Conservation (phyloP, 306 rosid species). For the Spatholobus suberectus region DNA sequence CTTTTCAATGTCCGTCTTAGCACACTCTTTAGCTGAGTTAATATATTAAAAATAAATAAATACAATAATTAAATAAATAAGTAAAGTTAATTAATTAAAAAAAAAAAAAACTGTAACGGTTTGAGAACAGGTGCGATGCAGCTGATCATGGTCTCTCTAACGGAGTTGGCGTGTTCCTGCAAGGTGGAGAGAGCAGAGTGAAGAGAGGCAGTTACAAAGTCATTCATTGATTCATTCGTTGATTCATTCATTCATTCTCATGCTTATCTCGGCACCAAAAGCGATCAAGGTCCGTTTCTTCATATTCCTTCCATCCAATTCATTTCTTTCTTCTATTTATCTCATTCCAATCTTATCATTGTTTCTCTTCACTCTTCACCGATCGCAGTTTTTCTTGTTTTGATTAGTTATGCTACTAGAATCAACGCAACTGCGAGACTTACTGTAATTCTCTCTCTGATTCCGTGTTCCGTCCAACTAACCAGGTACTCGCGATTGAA, state of each 20-base stretch:
- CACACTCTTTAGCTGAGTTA: too few species aligned
- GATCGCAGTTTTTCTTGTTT: too few species aligned
- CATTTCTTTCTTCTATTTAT: not conserved
- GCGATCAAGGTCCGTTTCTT: slow-evolving; percentile 55
- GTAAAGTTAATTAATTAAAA: too few species aligned
- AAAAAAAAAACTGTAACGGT: not conserved
- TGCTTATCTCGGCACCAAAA: not conserved
- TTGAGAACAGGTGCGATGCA: slow-evolving; percentile 43
- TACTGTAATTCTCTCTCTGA: too few species aligned
- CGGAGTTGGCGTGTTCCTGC: slow-evolving; percentile 56
- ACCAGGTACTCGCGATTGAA: slow-evolving; percentile 32
- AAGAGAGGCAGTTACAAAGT: slow-evolving; percentile 11
- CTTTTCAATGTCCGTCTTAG: too few species aligned
- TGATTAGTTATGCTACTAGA: too few species aligned
- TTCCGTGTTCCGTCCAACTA: not conserved
- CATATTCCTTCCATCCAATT: slow-evolving; percentile 43
- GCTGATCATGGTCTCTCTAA: slow-evolving; percentile 43
- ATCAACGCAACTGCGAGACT: too few species aligned
- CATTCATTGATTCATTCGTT: not conserved
- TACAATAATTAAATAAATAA: too few species aligned
- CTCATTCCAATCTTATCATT: not conserved
- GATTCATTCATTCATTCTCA: not conserved
- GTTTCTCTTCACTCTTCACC: not conserved
- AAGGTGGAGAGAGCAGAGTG: slow-evolving; percentile 29
- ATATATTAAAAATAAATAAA: too few species aligned